phyloP scores from a whole-genome alignment of 2,329 filamentous ascomycete species.

The Apiospora pterosperma region DNA sequence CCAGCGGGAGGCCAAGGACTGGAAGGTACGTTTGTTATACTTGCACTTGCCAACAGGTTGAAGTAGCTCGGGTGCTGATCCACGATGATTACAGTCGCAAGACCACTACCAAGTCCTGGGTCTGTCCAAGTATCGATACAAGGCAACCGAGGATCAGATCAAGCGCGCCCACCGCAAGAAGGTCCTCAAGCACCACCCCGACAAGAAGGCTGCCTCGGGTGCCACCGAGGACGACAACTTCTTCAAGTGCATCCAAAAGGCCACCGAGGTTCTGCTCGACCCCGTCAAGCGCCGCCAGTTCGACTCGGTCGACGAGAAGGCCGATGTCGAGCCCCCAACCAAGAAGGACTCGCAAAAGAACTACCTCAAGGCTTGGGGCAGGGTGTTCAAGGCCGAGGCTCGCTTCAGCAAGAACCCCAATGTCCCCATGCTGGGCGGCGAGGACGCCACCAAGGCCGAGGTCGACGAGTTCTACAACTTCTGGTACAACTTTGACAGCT shows the following conservation, averaged over 20 bases:
- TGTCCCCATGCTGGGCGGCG: slow-evolving; percentile 81
- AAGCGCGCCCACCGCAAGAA: slow-evolving; percentile 99
- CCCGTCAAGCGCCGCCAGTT: slow-evolving; percentile 90
- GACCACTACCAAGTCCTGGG: slow-evolving; percentile 98
- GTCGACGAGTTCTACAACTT: slow-evolving; percentile 99
- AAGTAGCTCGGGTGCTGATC: neutral
- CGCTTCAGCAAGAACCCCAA: slow-evolving; percentile 92
- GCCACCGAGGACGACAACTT: slow-evolving; percentile 91
- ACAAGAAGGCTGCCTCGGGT: slow-evolving; percentile 94
- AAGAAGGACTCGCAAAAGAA: slow-evolving; percentile 90
- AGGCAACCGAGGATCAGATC: slow-evolving; percentile 95
- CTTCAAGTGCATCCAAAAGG: slow-evolving; percentile 99
- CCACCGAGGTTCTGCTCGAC: slow-evolving; percentile 88
- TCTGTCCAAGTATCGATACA: slow-evolving; percentile 85
- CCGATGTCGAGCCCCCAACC: slow-evolving; percentile 84
- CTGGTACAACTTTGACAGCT: slow-evolving; percentile 99
- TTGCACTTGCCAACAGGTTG: neutral
- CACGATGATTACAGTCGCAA: slow-evolving; percentile 61
- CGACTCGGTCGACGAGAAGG: slow-evolving; percentile 92
- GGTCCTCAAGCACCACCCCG: slow-evolving; percentile 97
- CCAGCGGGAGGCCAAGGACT: slow-evolving; percentile 93
- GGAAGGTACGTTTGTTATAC: slow-evolving; percentile 68
- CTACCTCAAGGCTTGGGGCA: slow-evolving; percentile 93
- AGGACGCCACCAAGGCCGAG: slow-evolving; percentile 80
- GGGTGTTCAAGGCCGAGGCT: slow-evolving; percentile 85